Evolutionary conservation across 139 green algal species (phyloP).

Genomic region (Chlamydomonas sp.): DNA sequence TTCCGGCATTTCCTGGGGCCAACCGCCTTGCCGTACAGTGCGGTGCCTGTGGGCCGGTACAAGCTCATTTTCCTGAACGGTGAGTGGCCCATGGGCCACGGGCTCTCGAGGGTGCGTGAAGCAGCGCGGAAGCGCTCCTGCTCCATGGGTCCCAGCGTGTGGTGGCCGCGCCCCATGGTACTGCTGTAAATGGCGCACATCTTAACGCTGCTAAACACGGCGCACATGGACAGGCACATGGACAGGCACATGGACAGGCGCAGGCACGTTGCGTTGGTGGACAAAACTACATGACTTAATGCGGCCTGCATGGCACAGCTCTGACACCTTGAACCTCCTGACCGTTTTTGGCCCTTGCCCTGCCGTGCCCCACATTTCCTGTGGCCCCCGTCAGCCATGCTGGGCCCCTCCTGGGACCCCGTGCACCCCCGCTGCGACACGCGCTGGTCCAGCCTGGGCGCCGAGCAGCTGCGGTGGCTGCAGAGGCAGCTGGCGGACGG

Average conservation of each 20-base stretch:
- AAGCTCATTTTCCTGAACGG: constrained; percentile 34
- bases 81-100: not conserved
- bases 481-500: not conserved
- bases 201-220: too few relatives aligned
- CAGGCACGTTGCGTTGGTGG: too few relatives aligned
- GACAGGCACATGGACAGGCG: too few relatives aligned
- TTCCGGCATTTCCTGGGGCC: constrained; percentile 25
- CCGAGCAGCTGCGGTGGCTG: constrained; percentile 15
- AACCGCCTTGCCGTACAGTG: constrained; percentile 8
- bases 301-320: too few relatives aligned
- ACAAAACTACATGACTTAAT: too few relatives aligned
- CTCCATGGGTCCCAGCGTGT: not conserved
- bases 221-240: too few relatives aligned
- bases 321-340: not conserved
- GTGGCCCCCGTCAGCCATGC: not conserved
- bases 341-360: not conserved
- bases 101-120: not conserved
- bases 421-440: constrained; percentile 33
- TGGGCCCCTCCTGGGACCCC: constrained; percentile 38
- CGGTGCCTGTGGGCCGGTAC: not conserved
- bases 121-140: not conserved
- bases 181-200: too few relatives aligned
- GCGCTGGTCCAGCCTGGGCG: constrained; percentile 1
- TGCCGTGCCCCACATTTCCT: not conserved
- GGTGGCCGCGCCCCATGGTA: too few relatives aligned